A percentile compares a stretch with the other conserved stretches of the same genome.
phyloP scores from a whole-genome alignment of 768 basidiomycete genomes.

The Termitomyces sp. region DNA sequence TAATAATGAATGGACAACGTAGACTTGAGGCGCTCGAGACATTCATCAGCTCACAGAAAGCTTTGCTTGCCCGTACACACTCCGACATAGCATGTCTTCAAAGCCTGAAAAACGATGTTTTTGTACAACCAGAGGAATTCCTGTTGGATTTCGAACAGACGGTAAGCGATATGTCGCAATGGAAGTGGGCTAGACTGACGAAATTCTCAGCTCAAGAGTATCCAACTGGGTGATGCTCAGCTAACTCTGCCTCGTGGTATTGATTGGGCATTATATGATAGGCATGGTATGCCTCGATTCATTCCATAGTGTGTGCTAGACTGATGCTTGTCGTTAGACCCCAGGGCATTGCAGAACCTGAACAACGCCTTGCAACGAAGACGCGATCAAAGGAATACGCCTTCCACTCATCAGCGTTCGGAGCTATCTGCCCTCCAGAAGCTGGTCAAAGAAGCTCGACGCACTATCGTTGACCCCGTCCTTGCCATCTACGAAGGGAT shows the following conservation, averaged over 20 bases:
- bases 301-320: not conserved
- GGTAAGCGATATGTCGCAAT: conserved; percentile 20
- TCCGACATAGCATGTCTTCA: conserved; percentile 59
- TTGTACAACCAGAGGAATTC: conserved; percentile 30
- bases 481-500: conserved; percentile 29
- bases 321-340: conserved; percentile 35
- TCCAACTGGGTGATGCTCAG: conserved; percentile 41
- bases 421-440: conserved; percentile 17
- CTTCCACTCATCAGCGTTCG: conserved; percentile 9
- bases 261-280: conserved; percentile 60
- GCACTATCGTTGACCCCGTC: conserved; percentile 48
- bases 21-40: conserved; percentile 64
- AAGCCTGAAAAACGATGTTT: conserved; percentile 35
- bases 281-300: conserved; percentile 41
- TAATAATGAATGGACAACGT: not conserved
- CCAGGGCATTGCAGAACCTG: conserved; percentile 47
- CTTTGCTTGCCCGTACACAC: conserved; percentile 55
- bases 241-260: conserved; percentile 44
- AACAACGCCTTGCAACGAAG: conserved; percentile 31
- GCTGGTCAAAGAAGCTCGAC: conserved; percentile 31
- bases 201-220: conserved; percentile 7
- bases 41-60: conserved; percentile 60
- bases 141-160: conserved; percentile 26
- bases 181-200: not conserved
- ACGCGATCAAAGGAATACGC: conserved; percentile 23